Conservation (phyloP, 2,329 filamentous ascomycete genomes). For the Aureobasidium leucospermi region DNA sequence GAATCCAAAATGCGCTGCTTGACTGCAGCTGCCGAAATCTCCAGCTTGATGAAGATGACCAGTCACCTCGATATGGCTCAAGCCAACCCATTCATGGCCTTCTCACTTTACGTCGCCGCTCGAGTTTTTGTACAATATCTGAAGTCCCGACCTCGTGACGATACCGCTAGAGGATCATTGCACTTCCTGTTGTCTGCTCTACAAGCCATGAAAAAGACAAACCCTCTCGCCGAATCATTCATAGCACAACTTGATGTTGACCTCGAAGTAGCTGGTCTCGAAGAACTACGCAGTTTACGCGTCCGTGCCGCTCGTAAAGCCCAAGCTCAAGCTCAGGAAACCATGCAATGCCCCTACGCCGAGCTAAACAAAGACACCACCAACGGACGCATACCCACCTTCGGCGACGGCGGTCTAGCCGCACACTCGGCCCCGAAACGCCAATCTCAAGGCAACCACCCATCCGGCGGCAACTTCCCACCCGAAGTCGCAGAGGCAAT, state of each 20-base stretch:
- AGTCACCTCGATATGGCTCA: slow-evolving; percentile 82
- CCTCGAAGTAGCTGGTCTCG: slow-evolving; percentile 63
- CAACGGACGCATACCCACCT: neutral
- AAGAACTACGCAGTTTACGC: slow-evolving; percentile 22
- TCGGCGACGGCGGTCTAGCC: slow-evolving; percentile 11
- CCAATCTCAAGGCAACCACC: neutral
- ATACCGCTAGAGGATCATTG: slow-evolving; percentile 69
- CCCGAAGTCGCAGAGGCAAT: neutral
- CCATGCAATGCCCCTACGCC: neutral
- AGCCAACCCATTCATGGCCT: slow-evolving; percentile 95
- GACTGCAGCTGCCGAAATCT: slow-evolving; percentile 86
- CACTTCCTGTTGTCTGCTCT: slow-evolving; percentile 87
- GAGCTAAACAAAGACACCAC: neutral
- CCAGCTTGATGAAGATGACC: slow-evolving; percentile 90
- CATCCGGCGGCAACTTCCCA: neutral
- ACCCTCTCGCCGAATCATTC: slow-evolving; percentile 90
- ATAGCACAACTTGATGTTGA: slow-evolving; percentile 89
- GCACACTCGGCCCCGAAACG: neutral
- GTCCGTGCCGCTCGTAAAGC: slow-evolving; percentile 8
- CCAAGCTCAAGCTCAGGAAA: neutral
- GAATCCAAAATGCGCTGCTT: slow-evolving; percentile 93
- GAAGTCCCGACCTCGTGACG: slow-evolving; percentile 86
- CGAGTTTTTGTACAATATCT: slow-evolving; percentile 93
- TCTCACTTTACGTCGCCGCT: slow-evolving; percentile 92
- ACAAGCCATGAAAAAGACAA: slow-evolving; percentile 78